phyloP scores from a whole-genome alignment of 306 rosid genomes.

The Oxytropis ochrocephala region DNA sequence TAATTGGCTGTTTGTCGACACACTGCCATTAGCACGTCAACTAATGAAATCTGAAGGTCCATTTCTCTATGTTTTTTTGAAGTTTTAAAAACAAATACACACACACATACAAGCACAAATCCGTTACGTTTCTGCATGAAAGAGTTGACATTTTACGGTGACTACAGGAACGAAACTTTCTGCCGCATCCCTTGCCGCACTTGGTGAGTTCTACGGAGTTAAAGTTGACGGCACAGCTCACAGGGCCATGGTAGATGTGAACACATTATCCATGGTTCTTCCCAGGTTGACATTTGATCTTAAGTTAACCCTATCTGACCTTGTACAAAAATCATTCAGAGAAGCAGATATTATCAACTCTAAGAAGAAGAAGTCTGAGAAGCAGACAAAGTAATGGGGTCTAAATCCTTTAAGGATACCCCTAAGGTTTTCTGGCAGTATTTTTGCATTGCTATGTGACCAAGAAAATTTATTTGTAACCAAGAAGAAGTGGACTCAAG shows the following conservation, averaged over 20 bases:
- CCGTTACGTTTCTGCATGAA: conserved; percentile 11
- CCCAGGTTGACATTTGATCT: conserved; percentile 49
- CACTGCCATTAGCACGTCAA: conserved; percentile 58
- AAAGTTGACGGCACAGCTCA: conserved; percentile 61
- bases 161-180: conserved; percentile 45
- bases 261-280: conserved; percentile 49
- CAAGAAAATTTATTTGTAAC: conserved; percentile 4
- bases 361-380: conserved; percentile 49
- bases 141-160: not conserved
- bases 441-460: conserved; percentile 12
- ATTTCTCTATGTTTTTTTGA: not conserved
- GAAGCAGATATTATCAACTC: conserved; percentile 42
- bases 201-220: conserved; percentile 40
- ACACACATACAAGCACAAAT: not conserved
- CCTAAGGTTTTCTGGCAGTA: conserved; percentile 12
- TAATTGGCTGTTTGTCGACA: conserved; percentile 65
- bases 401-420: too few relatives aligned
- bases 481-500: not conserved
- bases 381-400: too few relatives aligned
- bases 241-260: conserved; percentile 85
- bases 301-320: conserved; percentile 45
- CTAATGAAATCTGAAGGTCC: conserved; percentile 55
- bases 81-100: not conserved
- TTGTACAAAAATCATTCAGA: conserved; percentile 52
- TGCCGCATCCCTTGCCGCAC: conserved; percentile 41